Conservation (phyloP, 345 rosid genomes). For the Salix viminalis region DNA sequence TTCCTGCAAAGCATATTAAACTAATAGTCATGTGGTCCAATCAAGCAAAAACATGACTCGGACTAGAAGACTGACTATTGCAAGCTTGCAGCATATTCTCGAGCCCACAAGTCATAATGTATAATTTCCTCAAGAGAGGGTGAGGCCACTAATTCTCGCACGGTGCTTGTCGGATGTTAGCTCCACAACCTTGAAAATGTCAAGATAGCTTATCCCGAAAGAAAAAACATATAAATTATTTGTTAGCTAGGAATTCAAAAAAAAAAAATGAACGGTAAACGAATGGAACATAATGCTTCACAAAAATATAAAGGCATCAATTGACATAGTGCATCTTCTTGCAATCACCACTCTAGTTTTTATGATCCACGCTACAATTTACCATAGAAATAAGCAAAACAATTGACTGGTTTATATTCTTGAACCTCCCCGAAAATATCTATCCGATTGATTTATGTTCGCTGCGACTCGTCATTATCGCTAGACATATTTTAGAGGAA, state of each 20-base stretch:
- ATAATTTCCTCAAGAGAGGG: slow-evolving; percentile 87
- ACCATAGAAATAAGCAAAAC: background rate
- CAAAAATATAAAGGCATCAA: background rate
- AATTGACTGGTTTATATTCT: background rate
- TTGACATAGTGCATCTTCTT: background rate
- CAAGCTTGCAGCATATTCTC: slow-evolving; percentile 59
- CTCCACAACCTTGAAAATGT: slow-evolving; percentile 91
- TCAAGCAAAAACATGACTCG: slow-evolving; percentile 49
- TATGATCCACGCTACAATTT: background rate
- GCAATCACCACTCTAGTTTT: background rate
- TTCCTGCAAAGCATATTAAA: too few species aligned
- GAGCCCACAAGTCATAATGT: slow-evolving; percentile 90
- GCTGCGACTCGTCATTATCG: background rate
- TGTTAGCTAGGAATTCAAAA: background rate
- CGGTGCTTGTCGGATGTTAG: slow-evolving; percentile 70
- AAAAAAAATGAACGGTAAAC: background rate
- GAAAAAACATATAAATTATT: background rate
- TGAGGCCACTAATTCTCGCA: slow-evolving; percentile 53
- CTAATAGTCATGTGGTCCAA: background rate
- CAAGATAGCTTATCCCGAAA: slow-evolving; percentile 81
- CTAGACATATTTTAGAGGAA: background rate
- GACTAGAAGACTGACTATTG: slow-evolving; percentile 35
- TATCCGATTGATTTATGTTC: background rate
- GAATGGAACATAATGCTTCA: background rate
- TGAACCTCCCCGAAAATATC: background rate